Base-by-base conservation (phyloP, 2,329 filamentous ascomycete species). In the Aspergillus sp. region DNA sequence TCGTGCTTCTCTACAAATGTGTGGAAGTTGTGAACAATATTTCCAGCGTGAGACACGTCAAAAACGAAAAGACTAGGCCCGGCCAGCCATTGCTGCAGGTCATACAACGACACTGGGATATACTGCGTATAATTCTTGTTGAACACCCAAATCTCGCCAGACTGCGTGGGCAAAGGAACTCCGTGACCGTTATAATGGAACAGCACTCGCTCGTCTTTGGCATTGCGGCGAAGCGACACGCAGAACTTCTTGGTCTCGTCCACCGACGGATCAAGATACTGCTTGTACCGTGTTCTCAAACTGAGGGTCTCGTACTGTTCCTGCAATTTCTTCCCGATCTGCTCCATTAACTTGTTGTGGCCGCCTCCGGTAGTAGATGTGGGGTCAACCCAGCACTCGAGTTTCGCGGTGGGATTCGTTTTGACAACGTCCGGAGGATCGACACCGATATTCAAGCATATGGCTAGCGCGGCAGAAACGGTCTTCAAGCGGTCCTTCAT, bases 91-190 rank as follows among this genome's bases (percentile, higher is more conserved):
- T 91, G 90, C 77, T 98, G 94, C 49, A 99, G 81, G 74, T 99
- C 95, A 72, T 96, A 97, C 8, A 99, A 82, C 1, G 94, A 97
- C 48, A 99, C 91, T 0, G 95, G 95, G 47, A 99, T 99, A 74
- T 99, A 99, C 78, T 99, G 95, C 0, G 95, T 99, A 75, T 97
- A 99, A 68, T 92, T 98, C 70, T 95, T 94, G 79, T 99, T 99
- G 77, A 99, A 99, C 5, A 98, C 96, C 95, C 95, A 99, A 22
- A 99, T 96, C 77, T 99, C 95, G 15, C 95, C 95, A 4, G 94
- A 97, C 3, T 91, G 88, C 0, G 95, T 99, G 3, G 95, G 95
- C 72, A 97, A 92, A 1, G 95, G 95, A 11, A 99, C 95, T 51
- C 95, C 95, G 76, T 99, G 95, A 17, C 95, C 95, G 71, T 99